Conservation (phyloP, 306 rosid species). For the Carpinus fangiana region DNA sequence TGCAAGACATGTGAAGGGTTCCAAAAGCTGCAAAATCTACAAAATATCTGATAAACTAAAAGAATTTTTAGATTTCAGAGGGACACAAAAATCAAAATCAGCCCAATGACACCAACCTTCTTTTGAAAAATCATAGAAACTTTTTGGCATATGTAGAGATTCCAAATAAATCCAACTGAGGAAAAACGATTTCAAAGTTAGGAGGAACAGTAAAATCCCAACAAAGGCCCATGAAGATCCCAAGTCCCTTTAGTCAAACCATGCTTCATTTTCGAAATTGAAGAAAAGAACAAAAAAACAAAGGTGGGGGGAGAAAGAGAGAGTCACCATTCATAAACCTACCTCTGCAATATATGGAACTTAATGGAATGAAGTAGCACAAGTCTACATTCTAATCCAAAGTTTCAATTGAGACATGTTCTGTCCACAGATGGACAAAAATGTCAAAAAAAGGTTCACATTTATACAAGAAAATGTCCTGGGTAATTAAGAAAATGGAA, state of each 20-base stretch:
- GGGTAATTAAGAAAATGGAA: neutral
- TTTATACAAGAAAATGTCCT: neutral
- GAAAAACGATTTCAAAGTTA: conserved; percentile 22
- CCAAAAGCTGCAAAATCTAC: neutral
- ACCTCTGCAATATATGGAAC: neutral
- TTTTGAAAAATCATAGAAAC: conserved; percentile 3
- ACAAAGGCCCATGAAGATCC: conserved; percentile 10
- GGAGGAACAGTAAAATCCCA: conserved; percentile 17
- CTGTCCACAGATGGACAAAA: neutral
- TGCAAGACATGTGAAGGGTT: neutral
- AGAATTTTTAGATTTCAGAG: neutral
- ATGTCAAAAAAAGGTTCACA: neutral
- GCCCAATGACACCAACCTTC: neutral
- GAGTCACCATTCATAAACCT: conserved; percentile 6
- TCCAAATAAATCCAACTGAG: neutral
- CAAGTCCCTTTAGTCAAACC: conserved; percentile 15
- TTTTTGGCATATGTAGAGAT: neutral
- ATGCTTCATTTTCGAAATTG: neutral
- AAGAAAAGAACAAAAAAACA: neutral
- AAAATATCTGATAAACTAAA: neutral
- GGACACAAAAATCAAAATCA: neutral
- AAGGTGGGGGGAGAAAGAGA: neutral
- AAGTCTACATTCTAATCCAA: conserved; percentile 26
- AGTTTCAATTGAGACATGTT: conserved; percentile 26
- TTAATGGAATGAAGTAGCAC: conserved; percentile 19